Evolutionary conservation across 768 basidiomycete species (phyloP).

Genomic region (Podaxis carcinomalis): DNA sequence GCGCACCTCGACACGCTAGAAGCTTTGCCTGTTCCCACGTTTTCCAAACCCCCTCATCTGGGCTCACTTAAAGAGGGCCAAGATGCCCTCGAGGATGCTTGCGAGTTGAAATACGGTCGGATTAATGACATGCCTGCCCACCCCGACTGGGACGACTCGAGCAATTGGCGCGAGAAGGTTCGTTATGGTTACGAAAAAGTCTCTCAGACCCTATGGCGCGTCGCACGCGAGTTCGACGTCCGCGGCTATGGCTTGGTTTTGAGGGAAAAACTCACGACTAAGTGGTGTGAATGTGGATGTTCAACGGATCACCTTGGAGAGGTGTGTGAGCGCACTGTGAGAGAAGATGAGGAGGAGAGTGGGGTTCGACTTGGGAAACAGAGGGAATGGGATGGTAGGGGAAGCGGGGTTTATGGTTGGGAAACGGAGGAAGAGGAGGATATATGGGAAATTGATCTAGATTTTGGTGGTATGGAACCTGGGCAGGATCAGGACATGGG

Average conservation of each 20-base stretch:
- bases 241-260: constrained; percentile 67
- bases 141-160: constrained; percentile 40
- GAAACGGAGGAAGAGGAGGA: constrained; percentile 75
- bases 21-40: constrained; percentile 48
- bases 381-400: constrained; percentile 74
- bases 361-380: constrained; percentile 58
- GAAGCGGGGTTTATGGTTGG: constrained; percentile 70
- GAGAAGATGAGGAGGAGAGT: constrained; percentile 64
- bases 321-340: constrained; percentile 69
- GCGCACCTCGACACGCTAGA: constrained; percentile 60
- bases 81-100: constrained; percentile 62
- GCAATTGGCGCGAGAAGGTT: constrained; percentile 56
- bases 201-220: constrained; percentile 62
- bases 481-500: constrained; percentile 34
- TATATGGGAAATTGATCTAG: constrained; percentile 68
- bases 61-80: constrained; percentile 55
- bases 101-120: constrained; percentile 48
- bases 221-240: constrained; percentile 68
- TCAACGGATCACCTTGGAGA: constrained; percentile 76
- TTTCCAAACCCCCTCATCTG: constrained; percentile 64
- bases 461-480: constrained; percentile 40
- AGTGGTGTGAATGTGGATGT: constrained; percentile 82
- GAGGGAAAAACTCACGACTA: constrained; percentile 65
- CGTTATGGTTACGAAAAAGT: constrained; percentile 62
- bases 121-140: constrained; percentile 29